Evolutionary conservation across 2,329 filamentous ascomycete genomes (phyloP).

Genomic region (Aspergillus sp.): DNA sequence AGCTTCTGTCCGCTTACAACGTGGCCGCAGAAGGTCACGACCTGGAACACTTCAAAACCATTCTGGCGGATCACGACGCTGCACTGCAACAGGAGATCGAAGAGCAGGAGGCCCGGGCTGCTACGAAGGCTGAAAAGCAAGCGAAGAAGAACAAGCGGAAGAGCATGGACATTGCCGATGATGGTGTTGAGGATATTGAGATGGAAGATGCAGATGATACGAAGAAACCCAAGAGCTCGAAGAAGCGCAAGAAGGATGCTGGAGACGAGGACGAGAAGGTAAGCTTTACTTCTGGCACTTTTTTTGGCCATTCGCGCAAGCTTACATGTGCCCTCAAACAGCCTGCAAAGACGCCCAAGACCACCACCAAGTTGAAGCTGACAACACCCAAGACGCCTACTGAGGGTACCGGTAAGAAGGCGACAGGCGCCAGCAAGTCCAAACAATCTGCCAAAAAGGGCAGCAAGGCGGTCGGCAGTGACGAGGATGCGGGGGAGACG

Average conservation of each 20-base stretch:
- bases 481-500: conserved; percentile 54
- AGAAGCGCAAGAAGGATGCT: conserved; percentile 74
- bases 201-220: conserved; percentile 41
- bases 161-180: conserved; percentile 45
- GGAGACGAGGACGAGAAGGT: conserved; percentile 65
- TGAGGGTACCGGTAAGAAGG: conserved; percentile 40
- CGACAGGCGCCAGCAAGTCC: conserved; percentile 44
- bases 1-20: conserved; percentile 68
- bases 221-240: conserved; percentile 51
- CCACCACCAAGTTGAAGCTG: conserved; percentile 46
- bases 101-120: conserved; percentile 58
- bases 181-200: conserved; percentile 51
- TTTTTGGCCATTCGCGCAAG: conserved; percentile 1
- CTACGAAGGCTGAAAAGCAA: conserved; percentile 47
- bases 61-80: conserved; percentile 57
- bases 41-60: conserved; percentile 73
- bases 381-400: conserved; percentile 54
- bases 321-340: conserved; percentile 30
- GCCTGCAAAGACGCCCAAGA: conserved; percentile 61
- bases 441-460: conserved; percentile 55
- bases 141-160: conserved; percentile 45
- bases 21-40: conserved; percentile 73
- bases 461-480: conserved; percentile 45
- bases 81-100: conserved; percentile 52
- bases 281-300: conserved; percentile 18